Conservation (phyloP, 768 basidiomycete genomes). For the Ephemerocybe angulata region DNA sequence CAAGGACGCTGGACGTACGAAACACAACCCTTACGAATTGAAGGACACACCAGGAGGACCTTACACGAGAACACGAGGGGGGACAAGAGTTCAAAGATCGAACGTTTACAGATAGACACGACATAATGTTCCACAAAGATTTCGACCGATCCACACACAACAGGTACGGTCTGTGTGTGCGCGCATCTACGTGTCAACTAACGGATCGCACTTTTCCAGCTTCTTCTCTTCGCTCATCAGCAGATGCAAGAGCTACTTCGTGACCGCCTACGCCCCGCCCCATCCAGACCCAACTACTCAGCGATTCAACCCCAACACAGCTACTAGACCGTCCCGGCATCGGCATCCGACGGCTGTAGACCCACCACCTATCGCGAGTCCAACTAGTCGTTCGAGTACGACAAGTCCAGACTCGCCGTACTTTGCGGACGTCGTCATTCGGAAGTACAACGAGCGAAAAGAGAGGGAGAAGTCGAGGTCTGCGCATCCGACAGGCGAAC, state of each 20-base stretch:
- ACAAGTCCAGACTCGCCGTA: neutral
- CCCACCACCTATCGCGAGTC: neutral
- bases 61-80: neutral
- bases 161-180: neutral
- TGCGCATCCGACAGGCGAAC: neutral
- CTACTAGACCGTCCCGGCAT: neutral
- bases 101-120: no score
- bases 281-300: constrained; percentile 1
- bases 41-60: neutral
- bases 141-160: neutral
- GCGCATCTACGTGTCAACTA: neutral
- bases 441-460: neutral
- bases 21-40: neutral
- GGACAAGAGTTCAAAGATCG: no score
- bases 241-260: neutral
- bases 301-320: neutral
- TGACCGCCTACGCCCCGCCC: neutral
- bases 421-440: neutral
- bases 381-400: neutral
- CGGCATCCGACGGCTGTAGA: neutral
- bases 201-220: neutral
- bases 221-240: neutral
- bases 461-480: neutral
- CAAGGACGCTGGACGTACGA: no score
- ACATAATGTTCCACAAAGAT: neutral